A percentile compares a stretch with the other conserved stretches of the same genome.
These are phyloP conservation scores for Candida parachauliodes DNA, from an alignment of 805 yeast genomes.

Conservation along the genomic window DNA sequence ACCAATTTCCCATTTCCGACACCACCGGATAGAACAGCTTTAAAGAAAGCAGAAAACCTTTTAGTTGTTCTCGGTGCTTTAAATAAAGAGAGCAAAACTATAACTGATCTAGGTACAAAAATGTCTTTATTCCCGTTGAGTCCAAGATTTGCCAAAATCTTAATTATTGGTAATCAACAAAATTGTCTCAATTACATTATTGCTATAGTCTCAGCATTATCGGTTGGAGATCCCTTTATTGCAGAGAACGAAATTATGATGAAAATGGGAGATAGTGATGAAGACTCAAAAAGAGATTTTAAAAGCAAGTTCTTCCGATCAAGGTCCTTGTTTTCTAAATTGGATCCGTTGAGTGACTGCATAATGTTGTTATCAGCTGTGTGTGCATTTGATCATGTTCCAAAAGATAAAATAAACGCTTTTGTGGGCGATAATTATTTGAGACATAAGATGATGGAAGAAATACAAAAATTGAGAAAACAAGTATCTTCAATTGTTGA, in stretches of 20 bases:
- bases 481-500: conserved; percentile 78
- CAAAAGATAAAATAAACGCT: conserved; percentile 35
- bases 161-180: conserved; percentile 82
- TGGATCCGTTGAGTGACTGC: conserved; percentile 76
- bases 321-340: conserved; percentile 54
- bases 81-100: conserved; percentile 42
- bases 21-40: conserved; percentile 65
- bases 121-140: conserved; percentile 92
- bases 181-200: conserved; percentile 85
- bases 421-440: conserved; percentile 65
- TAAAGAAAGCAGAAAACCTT: conserved; percentile 63
- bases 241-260: conserved; percentile 69
- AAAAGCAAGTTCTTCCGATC: conserved; percentile 57
- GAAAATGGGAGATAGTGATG: conserved; percentile 31
- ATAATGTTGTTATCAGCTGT: conserved; percentile 73
- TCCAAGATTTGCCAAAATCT: conserved; percentile 89
- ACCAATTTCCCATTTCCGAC: conserved; percentile 95
- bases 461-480: conserved; percentile 72
- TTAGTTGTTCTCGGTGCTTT: conserved; percentile 78
- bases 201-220: conserved; percentile 84
- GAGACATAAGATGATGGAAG: conserved; percentile 80
- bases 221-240: conserved; percentile 91
- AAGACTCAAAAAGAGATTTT: conserved; percentile 32
- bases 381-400: conserved; percentile 82
- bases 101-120: conserved; percentile 76